Evolutionary conservation across 106 monocot species (phyloP).

Genomic region (Acanthochlamys bracteata): DNA sequence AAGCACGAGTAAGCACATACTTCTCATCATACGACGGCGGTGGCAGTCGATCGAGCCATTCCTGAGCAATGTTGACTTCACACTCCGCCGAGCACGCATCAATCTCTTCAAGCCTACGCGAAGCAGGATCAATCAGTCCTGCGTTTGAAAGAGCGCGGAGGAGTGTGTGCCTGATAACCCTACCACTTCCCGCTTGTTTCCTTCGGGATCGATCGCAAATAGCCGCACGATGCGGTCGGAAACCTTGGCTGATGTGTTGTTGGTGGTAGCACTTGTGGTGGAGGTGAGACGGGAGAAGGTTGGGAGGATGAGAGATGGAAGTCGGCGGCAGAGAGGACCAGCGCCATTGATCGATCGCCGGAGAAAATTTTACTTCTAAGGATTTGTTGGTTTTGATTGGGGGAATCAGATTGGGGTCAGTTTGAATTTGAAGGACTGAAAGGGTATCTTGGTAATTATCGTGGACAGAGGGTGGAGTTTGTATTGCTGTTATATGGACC

Average conservation of each 20-base stretch:
- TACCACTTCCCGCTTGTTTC: conserved; percentile 51
- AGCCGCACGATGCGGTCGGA: conserved; percentile 82
- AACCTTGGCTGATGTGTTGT: conserved; percentile 52
- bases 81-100: conserved; percentile 92
- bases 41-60: conserved; percentile 81
- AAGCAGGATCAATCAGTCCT: conserved; percentile 76
- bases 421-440: no score
- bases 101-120: conserved; percentile 92
- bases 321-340: conserved; percentile 50
- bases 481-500: no score
- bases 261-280: conserved; percentile 12
- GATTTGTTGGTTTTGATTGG: no score
- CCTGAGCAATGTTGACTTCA: conserved; percentile 89
- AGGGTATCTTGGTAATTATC: no score
- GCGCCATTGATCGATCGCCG: conserved; percentile 29
- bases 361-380: no score
- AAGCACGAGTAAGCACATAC: conserved; percentile 63
- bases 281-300: conserved; percentile 7
- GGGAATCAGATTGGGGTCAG: no score
- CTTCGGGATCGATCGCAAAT: conserved; percentile 71
- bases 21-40: conserved; percentile 69
- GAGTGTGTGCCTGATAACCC: conserved; percentile 74
- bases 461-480: no score
- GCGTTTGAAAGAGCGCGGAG: conserved; percentile 59
- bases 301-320: conserved; percentile 1